Evolutionary conservation across 495 filamentous ascomycete genomes (phyloP).

Genomic region (Penicillium simplicissimum): DNA sequence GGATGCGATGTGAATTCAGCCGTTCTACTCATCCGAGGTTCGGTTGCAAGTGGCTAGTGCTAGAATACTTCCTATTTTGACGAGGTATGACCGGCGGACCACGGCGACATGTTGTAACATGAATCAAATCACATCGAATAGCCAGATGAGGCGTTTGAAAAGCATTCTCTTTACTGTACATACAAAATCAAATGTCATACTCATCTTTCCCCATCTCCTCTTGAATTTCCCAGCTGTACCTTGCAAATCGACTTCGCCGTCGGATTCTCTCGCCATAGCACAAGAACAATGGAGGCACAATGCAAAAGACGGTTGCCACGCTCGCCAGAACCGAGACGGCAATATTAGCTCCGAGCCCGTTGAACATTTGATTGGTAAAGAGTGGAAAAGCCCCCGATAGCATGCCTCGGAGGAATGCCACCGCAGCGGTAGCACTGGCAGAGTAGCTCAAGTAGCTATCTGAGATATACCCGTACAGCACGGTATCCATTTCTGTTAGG

Average conservation of each 20-base stretch:
- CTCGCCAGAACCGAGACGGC: conserved; percentile 47
- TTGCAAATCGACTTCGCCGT: conserved; percentile 48
- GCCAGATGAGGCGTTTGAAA: neutral
- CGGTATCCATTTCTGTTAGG: conserved; percentile 50
- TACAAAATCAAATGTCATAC: conserved; percentile 20
- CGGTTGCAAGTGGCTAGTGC: neutral
- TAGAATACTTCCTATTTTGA: neutral
- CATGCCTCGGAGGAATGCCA: conserved; percentile 47
- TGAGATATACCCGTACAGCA: conserved; percentile 53
- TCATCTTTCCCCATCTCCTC: conserved; percentile 34
- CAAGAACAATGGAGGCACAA: conserved; percentile 45
- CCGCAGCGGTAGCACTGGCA: conserved; percentile 50
- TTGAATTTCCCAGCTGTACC: conserved; percentile 43
- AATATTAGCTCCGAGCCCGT: conserved; percentile 42
- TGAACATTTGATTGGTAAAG: conserved; percentile 47
- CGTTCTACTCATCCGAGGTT: neutral
- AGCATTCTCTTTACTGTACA: neutral
- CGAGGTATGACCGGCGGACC: neutral
- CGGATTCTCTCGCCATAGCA: conserved; percentile 45
- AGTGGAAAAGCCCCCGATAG: conserved; percentile 50
- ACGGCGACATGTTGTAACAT: neutral
- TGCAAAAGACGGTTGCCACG: conserved; percentile 47
- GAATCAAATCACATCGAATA: neutral
- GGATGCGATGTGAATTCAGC: neutral
- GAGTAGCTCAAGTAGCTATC: conserved; percentile 55